Conservation (phyloP, 805 yeast species). For the Saccharomycopsis sp. region DNA sequence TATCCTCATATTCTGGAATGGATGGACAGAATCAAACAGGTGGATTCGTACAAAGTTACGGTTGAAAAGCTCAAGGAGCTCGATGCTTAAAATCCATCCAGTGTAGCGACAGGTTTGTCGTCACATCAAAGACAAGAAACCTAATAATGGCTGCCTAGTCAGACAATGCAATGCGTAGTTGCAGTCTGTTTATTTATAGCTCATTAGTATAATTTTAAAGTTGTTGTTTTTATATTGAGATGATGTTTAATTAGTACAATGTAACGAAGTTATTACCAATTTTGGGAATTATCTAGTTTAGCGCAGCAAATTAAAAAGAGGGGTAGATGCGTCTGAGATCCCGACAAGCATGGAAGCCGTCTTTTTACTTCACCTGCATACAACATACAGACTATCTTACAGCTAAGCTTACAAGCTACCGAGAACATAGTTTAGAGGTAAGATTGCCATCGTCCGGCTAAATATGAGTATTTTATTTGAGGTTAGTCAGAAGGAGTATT, state of each 20-base stretch:
- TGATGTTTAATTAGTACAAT: neutral
- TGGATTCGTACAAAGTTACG: neutral
- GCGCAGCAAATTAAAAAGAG: neutral
- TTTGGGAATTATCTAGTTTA: neutral
- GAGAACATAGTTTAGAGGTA: neutral
- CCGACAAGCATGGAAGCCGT: neutral
- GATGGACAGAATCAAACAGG: slow-evolving; percentile 23
- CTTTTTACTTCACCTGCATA: neutral
- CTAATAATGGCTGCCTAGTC: no score
- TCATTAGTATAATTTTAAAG: neutral
- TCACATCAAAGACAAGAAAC: no score
- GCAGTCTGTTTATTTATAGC: neutral
- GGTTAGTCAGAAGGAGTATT: neutral
- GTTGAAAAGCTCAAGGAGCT: neutral
- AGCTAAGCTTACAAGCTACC: no score
- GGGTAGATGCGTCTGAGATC: neutral
- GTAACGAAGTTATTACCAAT: neutral
- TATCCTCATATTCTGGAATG: slow-evolving; percentile 26
- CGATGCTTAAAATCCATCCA: neutral
- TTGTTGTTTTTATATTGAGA: neutral
- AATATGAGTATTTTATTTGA: neutral
- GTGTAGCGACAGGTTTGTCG: no score
- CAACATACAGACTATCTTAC: no score
- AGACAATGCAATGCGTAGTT: no score
- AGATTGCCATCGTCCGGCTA: neutral